These are phyloP conservation scores for Schwanniomyces etchellsii DNA, from an alignment of 1,139 yeast genomes.

Conservation along the genomic window DNA sequence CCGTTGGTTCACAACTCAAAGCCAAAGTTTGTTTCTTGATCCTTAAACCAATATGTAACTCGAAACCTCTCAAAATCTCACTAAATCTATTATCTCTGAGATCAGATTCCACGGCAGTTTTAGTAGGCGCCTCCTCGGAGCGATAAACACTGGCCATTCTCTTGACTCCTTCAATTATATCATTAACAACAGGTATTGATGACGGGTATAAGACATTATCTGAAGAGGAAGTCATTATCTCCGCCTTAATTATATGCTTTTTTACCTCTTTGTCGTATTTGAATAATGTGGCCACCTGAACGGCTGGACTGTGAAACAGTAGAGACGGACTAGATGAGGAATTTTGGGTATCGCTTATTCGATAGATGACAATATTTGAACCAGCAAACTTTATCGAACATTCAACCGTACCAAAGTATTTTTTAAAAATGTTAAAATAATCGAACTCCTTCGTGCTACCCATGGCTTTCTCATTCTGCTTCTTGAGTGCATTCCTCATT, in stretches of 20 bases:
- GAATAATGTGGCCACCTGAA: conserved; percentile 44
- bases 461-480: conserved; percentile 8
- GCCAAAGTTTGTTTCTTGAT: conserved; percentile 71
- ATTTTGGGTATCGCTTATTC: conserved; percentile 38
- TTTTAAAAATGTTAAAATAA: conserved; percentile 18
- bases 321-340: conserved; percentile 48
- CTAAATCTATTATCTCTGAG: conserved; percentile 24
- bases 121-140: conserved; percentile 2
- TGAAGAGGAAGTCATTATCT: conserved; percentile 64
- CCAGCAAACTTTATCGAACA: conserved; percentile 62
- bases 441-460: conserved; percentile 11
- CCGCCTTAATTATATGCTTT: conserved; percentile 46
- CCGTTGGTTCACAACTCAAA: conserved; percentile 87
- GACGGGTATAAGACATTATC: conserved; percentile 63
- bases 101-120: conserved; percentile 9
- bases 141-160: conserved; percentile 25
- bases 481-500: conserved; percentile 9
- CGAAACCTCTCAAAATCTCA: conserved; percentile 44
- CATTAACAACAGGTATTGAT: conserved; percentile 74
- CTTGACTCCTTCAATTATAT: conserved; percentile 45
- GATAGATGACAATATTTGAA: conserved; percentile 53
- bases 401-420: conserved; percentile 41
- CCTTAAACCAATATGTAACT: conserved; percentile 57
- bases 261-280: conserved; percentile 19
- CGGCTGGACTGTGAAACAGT: conserved; percentile 71